phyloP scores from a whole-genome alignment of 2,329 filamentous ascomycete species.

The Botrytis cinerea region DNA sequence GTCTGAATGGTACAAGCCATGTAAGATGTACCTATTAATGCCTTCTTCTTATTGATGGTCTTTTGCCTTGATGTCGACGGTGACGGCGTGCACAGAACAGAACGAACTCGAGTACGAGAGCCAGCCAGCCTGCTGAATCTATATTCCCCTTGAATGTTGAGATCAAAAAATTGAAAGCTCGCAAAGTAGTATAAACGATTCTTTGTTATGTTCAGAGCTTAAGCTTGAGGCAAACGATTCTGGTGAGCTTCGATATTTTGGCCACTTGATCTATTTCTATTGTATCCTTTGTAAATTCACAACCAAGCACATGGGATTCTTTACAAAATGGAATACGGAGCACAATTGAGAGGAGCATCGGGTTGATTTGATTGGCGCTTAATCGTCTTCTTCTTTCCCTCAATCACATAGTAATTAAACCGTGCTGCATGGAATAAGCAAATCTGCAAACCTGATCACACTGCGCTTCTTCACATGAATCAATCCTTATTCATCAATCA shows the following conservation, averaged over 20 bases:
- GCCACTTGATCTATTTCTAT: conserved; percentile 12
- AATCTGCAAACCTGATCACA: conserved; percentile 6
- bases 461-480: conserved; percentile 14
- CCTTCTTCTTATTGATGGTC: not conserved
- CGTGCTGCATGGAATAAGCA: not conserved
- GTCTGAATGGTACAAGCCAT: not conserved
- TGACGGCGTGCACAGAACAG: not conserved
- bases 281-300: conserved; percentile 12
- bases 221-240: not conserved
- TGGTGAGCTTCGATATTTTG: not conserved
- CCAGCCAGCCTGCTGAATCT: not conserved
- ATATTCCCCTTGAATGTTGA: not conserved
- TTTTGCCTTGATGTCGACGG: not conserved
- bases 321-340: not conserved
- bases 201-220: conserved; percentile 2
- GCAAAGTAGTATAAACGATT: not conserved
- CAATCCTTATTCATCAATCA: not conserved
- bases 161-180: not conserved
- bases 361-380: not conserved
- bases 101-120: not conserved
- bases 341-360: not conserved
- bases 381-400: not conserved
- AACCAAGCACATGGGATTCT: not conserved
- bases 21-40: conserved; percentile 7
- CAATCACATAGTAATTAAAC: not conserved